Evolutionary conservation across 139 green algal genomes (phyloP), one percentile per base, ranked within the genome.

Genomic region (Tetraselmis striata): DNA sequence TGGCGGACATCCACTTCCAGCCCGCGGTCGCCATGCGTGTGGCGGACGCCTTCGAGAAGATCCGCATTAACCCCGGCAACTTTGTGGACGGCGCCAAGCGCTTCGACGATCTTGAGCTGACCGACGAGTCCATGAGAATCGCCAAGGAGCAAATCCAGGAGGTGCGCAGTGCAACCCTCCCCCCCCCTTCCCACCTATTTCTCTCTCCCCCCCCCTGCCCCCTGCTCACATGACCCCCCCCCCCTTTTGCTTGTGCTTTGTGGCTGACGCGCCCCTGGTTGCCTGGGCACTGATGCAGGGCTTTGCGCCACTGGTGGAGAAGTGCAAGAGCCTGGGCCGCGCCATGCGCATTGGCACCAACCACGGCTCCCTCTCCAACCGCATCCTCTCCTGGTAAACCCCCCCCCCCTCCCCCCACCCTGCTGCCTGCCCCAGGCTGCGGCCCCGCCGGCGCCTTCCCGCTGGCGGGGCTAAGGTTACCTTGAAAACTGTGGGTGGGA

Each of bases 1-100:
- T 99, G 2, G 97, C 97, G 0, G 97, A 99, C 90, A 99, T 99
- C 87, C 97, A 99, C 88, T 99, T 99, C 92, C 92, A 97, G 86
- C 97, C 97, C 23, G 87, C 84, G 27, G 93, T 99, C 25, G 97
- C 97, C 1, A 94, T 98, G 91, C 94, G 95, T 90, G 97, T 99
- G 80, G 96, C 96, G 5, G 97, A 99, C 1, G 95, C 94, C 25
- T 99, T 99, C 86, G 96, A 99, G 90, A 99, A 99, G 90, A 96
- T 98, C 85, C 90, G 93, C 80, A 89, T 97, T 76, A 97, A 96
- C 88, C 93, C 95, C n/a, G 95, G 97, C 77, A 99, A 99, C 90
- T 99, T 98, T 93, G 96, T 93, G 30, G 95, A 98, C 76, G 95
- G 95, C 25, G 89, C 89, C 82, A 98, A 98, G 88, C 97, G 88